Conservation (phyloP, 192 early-diverging fungal genomes). For the Chytriomyces hyalinus region DNA sequence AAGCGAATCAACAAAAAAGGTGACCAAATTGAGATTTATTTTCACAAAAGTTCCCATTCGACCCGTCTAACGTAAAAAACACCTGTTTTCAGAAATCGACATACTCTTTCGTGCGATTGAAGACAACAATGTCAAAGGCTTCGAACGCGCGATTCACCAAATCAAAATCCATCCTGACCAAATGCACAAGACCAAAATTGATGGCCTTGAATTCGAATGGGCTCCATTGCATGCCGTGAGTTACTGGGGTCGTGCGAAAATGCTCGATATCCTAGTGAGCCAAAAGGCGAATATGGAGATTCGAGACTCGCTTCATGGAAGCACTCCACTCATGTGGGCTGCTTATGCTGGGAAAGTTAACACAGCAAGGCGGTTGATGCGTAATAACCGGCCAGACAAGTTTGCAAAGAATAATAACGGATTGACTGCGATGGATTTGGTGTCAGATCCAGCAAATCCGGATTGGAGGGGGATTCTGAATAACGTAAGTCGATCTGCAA, state of each 20-base stretch:
- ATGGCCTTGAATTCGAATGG: constrained; percentile 79
- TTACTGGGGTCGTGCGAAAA: constrained; percentile 76
- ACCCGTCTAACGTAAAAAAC: background rate
- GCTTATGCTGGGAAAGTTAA: constrained; percentile 78
- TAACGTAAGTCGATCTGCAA: constrained; percentile 38
- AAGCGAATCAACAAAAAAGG: constrained; percentile 10
- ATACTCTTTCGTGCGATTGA: constrained; percentile 46
- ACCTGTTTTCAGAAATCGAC: constrained; percentile 34
- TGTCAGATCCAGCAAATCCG: constrained; percentile 64
- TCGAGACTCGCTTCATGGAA: constrained; percentile 82
- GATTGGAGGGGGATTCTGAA: constrained; percentile 59
- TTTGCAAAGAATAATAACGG: constrained; percentile 76
- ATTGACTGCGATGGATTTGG: constrained; percentile 81
- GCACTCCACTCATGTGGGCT: constrained; percentile 88
- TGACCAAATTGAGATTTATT: background rate
- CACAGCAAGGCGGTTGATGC: constrained; percentile 73
- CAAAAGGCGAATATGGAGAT: constrained; percentile 80
- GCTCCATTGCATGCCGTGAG: constrained; percentile 82
- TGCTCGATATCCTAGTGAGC: constrained; percentile 71
- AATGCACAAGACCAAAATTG: constrained; percentile 46
- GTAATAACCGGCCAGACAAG: constrained; percentile 76
- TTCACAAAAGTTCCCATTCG: background rate
- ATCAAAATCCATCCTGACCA: constrained; percentile 46
- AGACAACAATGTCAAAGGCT: constrained; percentile 39
- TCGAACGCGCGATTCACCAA: constrained; percentile 35